These are phyloP conservation scores for Endoconidiophora laricicola DNA, from an alignment of 2,329 filamentous ascomycete genomes.

Conservation along the genomic window DNA sequence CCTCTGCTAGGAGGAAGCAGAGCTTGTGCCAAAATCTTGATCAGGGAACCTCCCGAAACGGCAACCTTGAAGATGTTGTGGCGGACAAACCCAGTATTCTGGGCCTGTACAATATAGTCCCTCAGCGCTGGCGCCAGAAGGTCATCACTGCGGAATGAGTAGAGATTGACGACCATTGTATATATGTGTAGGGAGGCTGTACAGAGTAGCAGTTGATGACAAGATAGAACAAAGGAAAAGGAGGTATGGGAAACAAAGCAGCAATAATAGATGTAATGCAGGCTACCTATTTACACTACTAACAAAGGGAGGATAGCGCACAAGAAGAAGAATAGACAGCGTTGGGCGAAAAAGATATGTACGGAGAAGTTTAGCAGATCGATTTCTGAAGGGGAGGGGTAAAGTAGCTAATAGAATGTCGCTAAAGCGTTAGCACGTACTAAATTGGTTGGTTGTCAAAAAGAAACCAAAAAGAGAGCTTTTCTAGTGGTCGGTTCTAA, in stretches of 20 bases:
- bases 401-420: too few species aligned
- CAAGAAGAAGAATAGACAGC: too few species aligned
- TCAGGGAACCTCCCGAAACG: conserved; percentile 85
- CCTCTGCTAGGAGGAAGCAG: conserved; percentile 43
- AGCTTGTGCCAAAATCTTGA: conserved; percentile 70
- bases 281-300: not conserved
- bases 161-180: conserved; percentile 52
- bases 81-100: conserved; percentile 62
- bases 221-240: not conserved
- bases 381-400: too few species aligned
- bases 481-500: not conserved
- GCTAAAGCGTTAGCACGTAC: too few species aligned
- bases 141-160: conserved; percentile 55
- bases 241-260: not conserved
- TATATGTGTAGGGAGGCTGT: not conserved
- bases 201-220: not conserved
- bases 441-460: too few species aligned
- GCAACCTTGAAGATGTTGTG: conserved; percentile 80
- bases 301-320: not conserved
- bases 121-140: conserved; percentile 63
- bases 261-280: not conserved
- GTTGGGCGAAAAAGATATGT: too few species aligned
- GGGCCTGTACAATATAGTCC: conserved; percentile 64
- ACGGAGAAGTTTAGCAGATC: too few species aligned
- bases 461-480: conserved; percentile 5